Evolutionary conservation across 306 rosid species (phyloP).

Genomic region (Dicorynia guianensis): DNA sequence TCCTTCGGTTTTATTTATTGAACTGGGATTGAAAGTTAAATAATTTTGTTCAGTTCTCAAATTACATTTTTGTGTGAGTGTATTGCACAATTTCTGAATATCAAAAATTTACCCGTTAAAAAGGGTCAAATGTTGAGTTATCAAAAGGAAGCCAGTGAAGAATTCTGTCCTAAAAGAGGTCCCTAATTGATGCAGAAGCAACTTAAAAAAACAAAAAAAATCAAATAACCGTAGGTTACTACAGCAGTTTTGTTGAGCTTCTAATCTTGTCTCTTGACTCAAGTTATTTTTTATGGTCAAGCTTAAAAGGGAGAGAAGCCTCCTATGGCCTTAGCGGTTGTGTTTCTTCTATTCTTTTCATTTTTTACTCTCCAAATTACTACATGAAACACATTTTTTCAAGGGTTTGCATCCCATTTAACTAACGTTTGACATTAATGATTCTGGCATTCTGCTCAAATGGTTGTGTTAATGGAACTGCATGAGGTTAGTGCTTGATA

Average conservation of each 20-base stretch:
- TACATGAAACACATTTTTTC: background rate
- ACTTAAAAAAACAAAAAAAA: too few relatives aligned
- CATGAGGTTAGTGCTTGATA: constrained; percentile 5
- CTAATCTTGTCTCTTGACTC: background rate
- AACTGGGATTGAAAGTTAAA: too few relatives aligned
- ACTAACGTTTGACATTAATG: background rate
- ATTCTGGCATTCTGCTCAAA: background rate
- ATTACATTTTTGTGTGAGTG: too few relatives aligned
- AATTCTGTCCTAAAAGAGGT: too few relatives aligned
- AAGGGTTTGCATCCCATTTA: background rate
- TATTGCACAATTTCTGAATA: background rate
- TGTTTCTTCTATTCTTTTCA: background rate
- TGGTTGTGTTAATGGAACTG: constrained; percentile 17
- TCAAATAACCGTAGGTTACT: too few relatives aligned
- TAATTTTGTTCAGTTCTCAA: too few relatives aligned
- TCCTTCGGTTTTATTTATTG: too few relatives aligned
- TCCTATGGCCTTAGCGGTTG: background rate
- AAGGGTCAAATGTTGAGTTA: background rate
- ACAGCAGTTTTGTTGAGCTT: background rate
- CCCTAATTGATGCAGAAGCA: too few relatives aligned
- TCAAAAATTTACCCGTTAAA: background rate
- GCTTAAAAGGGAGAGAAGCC: background rate
- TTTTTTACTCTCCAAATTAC: background rate
- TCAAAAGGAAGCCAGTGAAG: too few relatives aligned
- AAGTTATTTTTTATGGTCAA: background rate